Base-by-base conservation (phyloP, 257 asterid genomes). In the Salvia miltiorrhiza region DNA sequence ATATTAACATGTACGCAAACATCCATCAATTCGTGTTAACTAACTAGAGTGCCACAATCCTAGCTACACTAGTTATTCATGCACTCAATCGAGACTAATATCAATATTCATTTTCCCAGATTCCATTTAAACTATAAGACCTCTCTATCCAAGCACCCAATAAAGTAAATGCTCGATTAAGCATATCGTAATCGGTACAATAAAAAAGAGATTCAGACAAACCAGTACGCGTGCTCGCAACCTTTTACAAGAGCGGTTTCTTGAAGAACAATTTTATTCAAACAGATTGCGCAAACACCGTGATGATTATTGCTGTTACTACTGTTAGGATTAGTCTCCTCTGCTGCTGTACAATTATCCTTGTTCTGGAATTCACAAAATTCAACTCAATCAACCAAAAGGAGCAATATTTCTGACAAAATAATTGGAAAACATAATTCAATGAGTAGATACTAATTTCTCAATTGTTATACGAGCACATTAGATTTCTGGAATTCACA, bases 201-300 rank as follows among this genome's bases (percentile, higher is more conserved):
- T 26, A 14, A 55, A 26, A 57, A 20, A 49, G 79, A 72, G 81
- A 50, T 65, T 50, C 54, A 65, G 80, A 87, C 96, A 74, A 83
- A 92, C 97, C 95, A 92, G 89, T 87, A 92, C 68, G 96, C 93
- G 67, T 92, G 97, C 92, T 89, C 96, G 93, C 97, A 92, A 81
- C 96, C 95, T 89, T 91, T 91, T 69, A 91, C 86, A 69, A 87
- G 92, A 47, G 96, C 97, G 43, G 93, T 87, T 72, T 91, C 97
- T 61, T 88, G 85, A 39, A 91, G 90, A 65, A 60, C 67, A 53
- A 89, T 89, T 78, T 78, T 86, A 69, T 84, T 78, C 77, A 89
- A 76, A 73, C 97, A 92, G 49, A 87, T 83, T 9, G 96, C 92
- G 67, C 96, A 88, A 49, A 70, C 62, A 44, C 93, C 96, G 49